A percentile compares a stretch with the other conserved stretches of the same genome.
These are phyloP conservation scores for Aurinia saxatilis DNA, from an alignment of 345 rosid genomes.

Conservation along the genomic window DNA sequence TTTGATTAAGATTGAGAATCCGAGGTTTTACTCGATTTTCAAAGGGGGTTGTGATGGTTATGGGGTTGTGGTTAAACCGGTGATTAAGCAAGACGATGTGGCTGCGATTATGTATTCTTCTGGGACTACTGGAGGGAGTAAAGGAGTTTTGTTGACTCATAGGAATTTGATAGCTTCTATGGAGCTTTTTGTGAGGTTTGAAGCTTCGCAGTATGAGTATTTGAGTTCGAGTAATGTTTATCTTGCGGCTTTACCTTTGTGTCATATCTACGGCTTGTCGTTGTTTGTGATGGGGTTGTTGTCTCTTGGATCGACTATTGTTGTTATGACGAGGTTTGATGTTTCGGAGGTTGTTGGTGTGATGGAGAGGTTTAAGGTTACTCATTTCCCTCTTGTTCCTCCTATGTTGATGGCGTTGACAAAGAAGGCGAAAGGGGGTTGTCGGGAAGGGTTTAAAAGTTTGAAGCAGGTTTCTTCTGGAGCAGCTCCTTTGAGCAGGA, in stretches of 20 bases:
- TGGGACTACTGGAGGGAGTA: slow-evolving; percentile 77
- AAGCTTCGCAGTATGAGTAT: slow-evolving; percentile 60
- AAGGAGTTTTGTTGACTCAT: slow-evolving; percentile 73
- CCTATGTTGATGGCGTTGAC: slow-evolving; percentile 56
- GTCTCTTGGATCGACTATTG: slow-evolving; percentile 55
- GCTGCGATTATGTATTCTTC: slow-evolving; percentile 81
- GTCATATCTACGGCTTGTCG: slow-evolving; percentile 72
- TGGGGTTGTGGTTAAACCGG: slow-evolving; percentile 25
- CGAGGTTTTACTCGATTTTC: slow-evolving; percentile 35
- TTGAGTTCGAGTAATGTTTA: slow-evolving; percentile 44
- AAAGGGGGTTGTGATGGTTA: slow-evolving; percentile 11
- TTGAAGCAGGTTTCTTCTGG: slow-evolving; percentile 83
- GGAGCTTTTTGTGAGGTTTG: slow-evolving; percentile 74
- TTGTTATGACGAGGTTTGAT: slow-evolving; percentile 69
- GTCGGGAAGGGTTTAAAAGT: slow-evolving; percentile 40
- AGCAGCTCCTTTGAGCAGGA: slow-evolving; percentile 58
- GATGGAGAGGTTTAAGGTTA: slow-evolving; percentile 47
- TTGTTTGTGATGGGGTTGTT: slow-evolving; percentile 56
- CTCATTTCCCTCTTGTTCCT: slow-evolving; percentile 78
- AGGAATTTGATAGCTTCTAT: slow-evolving; percentile 55
- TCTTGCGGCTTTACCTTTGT: slow-evolving; percentile 66
- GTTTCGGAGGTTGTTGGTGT: slow-evolving; percentile 33
- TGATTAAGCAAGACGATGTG: slow-evolving; percentile 59
- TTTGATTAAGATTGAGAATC: slow-evolving; percentile 13
- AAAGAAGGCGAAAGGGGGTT: slow-evolving; percentile 28